A percentile compares a stretch with the other conserved stretches of the same genome.
These are phyloP conservation scores for Stereum hirsutum DNA, from an alignment of 1,284 basidiomycete species.

Conservation along the genomic window DNA sequence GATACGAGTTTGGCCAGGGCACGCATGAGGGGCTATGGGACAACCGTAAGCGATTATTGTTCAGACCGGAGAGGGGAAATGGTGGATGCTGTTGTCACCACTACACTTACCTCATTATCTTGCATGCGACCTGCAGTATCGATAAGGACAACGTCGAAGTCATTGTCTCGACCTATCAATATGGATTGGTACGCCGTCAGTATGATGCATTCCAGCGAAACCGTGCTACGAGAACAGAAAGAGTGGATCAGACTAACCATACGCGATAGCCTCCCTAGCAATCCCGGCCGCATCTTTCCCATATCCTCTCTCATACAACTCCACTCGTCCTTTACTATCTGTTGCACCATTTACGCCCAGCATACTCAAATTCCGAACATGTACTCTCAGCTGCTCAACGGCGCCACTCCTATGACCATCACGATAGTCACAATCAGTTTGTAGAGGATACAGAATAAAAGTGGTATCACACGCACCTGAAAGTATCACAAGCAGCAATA, in stretches of 20 bases:
- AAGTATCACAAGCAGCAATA: conserved; percentile 98
- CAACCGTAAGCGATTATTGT: conserved; percentile 2
- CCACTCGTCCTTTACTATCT: conserved; percentile 71
- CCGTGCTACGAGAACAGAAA: too few species aligned
- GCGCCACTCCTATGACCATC: conserved; percentile 76
- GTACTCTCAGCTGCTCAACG: conserved; percentile 95
- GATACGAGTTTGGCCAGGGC: conserved; percentile 93
- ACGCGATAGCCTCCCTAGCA: conserved; percentile 88
- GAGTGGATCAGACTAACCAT: conserved; percentile 72
- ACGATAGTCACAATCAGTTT: conserved; percentile 2
- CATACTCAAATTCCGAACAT: conserved; percentile 91
- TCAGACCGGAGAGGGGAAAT: neutral
- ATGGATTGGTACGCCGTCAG: too few species aligned
- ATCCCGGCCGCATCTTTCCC: conserved; percentile 98
- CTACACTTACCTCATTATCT: conserved; percentile 89
- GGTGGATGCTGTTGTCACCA: too few species aligned
- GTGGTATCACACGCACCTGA: conserved; percentile 56
- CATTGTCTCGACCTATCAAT: too few species aligned
- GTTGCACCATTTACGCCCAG: conserved; percentile 65
- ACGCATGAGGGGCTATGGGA: conserved; percentile 80
- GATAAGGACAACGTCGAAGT: conserved; percentile 91
- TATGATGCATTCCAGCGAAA: too few species aligned
- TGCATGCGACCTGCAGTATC: conserved; percentile 99
- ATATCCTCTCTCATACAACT: conserved; percentile 94
- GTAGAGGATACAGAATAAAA: neutral